Conservation (phyloP, 495 filamentous ascomycete genomes). For the Pseudoneurospora amorphoporcata region DNA sequence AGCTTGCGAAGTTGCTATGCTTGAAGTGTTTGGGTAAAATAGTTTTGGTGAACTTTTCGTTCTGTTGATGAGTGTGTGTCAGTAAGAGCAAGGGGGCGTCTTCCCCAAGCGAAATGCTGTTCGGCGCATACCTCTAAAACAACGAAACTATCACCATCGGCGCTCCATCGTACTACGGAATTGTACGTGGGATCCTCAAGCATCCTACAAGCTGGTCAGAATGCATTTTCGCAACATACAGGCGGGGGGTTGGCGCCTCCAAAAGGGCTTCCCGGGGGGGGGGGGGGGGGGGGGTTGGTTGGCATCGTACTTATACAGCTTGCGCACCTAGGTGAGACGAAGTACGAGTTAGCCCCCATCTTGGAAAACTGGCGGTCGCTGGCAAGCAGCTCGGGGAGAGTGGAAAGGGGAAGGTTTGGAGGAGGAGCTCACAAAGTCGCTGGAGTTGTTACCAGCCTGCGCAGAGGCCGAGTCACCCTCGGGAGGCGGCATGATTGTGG, state of each 20-base stretch:
- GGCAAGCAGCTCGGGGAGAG: slow-evolving; percentile 1
- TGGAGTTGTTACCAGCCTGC: slow-evolving; percentile 37
- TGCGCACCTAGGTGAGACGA: slow-evolving; percentile 63
- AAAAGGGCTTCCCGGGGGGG: background rate
- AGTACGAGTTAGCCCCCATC: slow-evolving; percentile 14
- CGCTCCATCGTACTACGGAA: slow-evolving; percentile 89
- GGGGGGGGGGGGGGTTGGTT: slow-evolving; percentile 3
- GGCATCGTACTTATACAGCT: slow-evolving; percentile 82
- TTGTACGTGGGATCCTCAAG: slow-evolving; percentile 90
- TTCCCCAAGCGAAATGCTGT: slow-evolving; percentile 1
- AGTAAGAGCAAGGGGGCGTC: background rate
- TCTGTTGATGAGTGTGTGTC: slow-evolving; percentile 40
- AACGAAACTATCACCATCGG: slow-evolving; percentile 91
- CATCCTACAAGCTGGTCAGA: slow-evolving; percentile 57
- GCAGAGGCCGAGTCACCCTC: slow-evolving; percentile 27
- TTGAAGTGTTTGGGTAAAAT: slow-evolving; percentile 99
- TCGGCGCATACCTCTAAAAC: slow-evolving; percentile 77
- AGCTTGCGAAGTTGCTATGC: slow-evolving; percentile 98
- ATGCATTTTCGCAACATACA: slow-evolving; percentile 3
- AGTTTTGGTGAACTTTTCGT: slow-evolving; percentile 95
- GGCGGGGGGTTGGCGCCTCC: background rate
- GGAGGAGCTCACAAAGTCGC: slow-evolving; percentile 37
- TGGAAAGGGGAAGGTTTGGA: background rate
- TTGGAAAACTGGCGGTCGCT: background rate
- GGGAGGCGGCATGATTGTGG: slow-evolving; percentile 32